A percentile compares a stretch with the other conserved stretches of the same genome.
phyloP scores from a whole-genome alignment of 164 flowering plant species.

The Vitis rupestris region DNA sequence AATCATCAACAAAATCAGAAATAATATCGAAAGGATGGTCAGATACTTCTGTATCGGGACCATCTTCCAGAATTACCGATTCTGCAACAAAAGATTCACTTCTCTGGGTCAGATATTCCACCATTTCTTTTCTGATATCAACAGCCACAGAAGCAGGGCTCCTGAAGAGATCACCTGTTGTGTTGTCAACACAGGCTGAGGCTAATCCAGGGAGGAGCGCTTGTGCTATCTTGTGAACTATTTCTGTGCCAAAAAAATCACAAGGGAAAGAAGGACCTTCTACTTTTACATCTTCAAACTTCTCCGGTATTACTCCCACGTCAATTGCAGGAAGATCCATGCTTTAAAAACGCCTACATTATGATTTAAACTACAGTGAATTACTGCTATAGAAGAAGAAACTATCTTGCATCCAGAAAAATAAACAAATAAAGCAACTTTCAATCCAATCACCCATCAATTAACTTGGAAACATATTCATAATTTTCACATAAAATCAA shows the following conservation, averaged over 20 bases:
- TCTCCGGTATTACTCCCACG: constrained; percentile 31
- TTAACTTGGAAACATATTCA: background rate
- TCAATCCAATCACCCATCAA: background rate
- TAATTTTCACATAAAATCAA: no score
- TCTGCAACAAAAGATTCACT: constrained; percentile 77
- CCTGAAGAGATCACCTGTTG: constrained; percentile 52
- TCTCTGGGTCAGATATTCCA: constrained; percentile 56
- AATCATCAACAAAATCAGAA: constrained; percentile 71
- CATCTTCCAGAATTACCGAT: constrained; percentile 49
- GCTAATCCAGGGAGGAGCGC: constrained; percentile 57
- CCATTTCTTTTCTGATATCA: constrained; percentile 78
- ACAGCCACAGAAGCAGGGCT: constrained; percentile 64
- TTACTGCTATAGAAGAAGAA: background rate
- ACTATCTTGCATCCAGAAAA: background rate
- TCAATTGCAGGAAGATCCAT: constrained; percentile 26
- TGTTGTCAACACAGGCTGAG: constrained; percentile 68
- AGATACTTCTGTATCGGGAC: constrained; percentile 37
- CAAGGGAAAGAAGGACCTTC: constrained; percentile 35
- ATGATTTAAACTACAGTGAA: background rate
- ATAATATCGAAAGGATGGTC: constrained; percentile 69
- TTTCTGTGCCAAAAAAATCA: constrained; percentile 48
- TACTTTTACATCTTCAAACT: constrained; percentile 39
- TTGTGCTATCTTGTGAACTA: constrained; percentile 56
- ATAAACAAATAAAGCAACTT: background rate
- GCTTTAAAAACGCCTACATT: constrained; percentile 2